These are phyloP conservation scores for Pisolithus thermaeus DNA, from an alignment of 1,284 basidiomycete genomes.

Conservation along the genomic window DNA sequence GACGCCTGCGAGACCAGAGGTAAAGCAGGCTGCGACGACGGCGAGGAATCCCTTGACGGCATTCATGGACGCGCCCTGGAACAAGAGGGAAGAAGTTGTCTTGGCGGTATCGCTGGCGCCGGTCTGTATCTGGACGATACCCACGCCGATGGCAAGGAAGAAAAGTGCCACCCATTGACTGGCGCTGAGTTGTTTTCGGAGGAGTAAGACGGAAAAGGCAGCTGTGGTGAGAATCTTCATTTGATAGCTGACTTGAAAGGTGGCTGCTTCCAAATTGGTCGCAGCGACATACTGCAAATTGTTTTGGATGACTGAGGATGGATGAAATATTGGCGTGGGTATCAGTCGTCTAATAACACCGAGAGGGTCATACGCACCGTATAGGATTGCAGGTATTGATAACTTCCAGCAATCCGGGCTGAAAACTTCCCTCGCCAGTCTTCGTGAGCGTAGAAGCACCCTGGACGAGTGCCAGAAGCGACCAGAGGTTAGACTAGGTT, in stretches of 20 bases:
- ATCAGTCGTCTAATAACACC: background rate
- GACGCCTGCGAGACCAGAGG: conserved; percentile 95
- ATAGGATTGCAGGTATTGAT: conserved; percentile 78
- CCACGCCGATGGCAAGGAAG: conserved; percentile 87
- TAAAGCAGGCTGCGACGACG: conserved; percentile 89
- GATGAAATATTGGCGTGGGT: conserved; percentile 1
- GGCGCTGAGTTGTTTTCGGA: conserved; percentile 73
- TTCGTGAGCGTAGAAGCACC: conserved; percentile 36
- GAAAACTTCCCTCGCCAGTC: conserved; percentile 47
- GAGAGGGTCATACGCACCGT: conserved; percentile 32
- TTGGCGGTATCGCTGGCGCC: conserved; percentile 31
- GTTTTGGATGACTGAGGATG: conserved; percentile 76
- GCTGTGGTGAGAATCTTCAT: conserved; percentile 99
- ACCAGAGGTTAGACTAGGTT: conserved; percentile 19
- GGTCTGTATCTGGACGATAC: conserved; percentile 87
- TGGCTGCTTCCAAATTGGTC: conserved; percentile 89
- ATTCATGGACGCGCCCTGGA: conserved; percentile 56
- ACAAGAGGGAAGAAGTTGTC: conserved; percentile 26
- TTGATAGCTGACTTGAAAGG: conserved; percentile 94
- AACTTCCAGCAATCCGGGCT: conserved; percentile 74
- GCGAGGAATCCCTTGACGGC: conserved; percentile 83
- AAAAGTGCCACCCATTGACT: conserved; percentile 83
- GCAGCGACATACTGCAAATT: conserved; percentile 94
- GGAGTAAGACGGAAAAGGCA: conserved; percentile 84
- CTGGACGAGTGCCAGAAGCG: conserved; percentile 31